Base-by-base conservation (phyloP, 306 rosid species). In the Cicer arietinum region DNA sequence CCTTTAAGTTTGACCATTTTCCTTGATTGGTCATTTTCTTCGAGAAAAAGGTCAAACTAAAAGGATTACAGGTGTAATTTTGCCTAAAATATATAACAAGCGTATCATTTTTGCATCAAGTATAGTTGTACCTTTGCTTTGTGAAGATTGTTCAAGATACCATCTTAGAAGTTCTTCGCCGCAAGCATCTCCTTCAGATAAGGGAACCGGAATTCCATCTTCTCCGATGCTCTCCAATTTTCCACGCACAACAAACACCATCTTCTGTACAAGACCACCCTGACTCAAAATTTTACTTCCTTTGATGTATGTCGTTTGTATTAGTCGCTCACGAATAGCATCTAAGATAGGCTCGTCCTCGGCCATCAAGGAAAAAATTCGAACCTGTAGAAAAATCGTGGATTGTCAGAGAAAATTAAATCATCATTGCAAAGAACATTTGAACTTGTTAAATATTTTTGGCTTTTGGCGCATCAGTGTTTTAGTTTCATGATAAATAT, bases 231-330 rank as follows among this genome's bases (percentile, higher is more conserved):
- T 90, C 84, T 84, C 91, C 88, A 89, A 73, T 88, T 84, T 88
- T 5, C 98, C 98, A 6, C 97, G 87, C 60, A 90, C 97, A 12
- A 93, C 79, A 50, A 93, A 90, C 65, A 88, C 86, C 97, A 93
- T 93, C 80, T 89, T 93, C 77, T 89, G 93, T 10, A 93, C 71
- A 12, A 88, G 83, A 73, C 92, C 82, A 25, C 95, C 91, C 0
- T 18, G 74, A 70, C 76, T 44, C 61, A 93, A 71, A 65, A 89
- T 80, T 73, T 6, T 86, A 86, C 98, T 86, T 77, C 90, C 97
- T 80, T 86, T 76, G 50, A 93, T 93, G 79, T 93, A 90, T 22
- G 92, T 90, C 59, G 79, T 89, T 67, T 86, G 98, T 70, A 84
- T 81, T 56, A 93, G 78, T 84, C 83, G 87, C 83, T 83, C 93